These are phyloP conservation scores for Cinchona pubescens DNA, from an alignment of 257 asterid species.

Conservation along the genomic window DNA sequence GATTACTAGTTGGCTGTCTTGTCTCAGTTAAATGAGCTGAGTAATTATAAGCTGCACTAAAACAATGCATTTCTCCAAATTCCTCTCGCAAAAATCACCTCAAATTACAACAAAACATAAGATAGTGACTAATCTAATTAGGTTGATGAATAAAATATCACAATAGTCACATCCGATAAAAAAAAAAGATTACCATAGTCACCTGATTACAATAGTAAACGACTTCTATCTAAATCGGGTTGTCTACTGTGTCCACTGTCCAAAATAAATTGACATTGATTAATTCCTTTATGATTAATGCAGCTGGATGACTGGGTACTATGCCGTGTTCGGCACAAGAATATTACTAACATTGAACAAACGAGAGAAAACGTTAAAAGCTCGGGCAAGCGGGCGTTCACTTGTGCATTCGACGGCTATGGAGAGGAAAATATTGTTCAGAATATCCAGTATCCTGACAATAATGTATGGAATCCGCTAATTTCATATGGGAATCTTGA, in stretches of 20 bases:
- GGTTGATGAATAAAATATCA: neutral
- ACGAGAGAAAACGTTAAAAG: neutral
- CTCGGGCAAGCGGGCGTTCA: neutral
- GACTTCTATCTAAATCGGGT: neutral
- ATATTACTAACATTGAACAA: neutral
- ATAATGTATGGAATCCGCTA: neutral
- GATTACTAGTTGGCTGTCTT: neutral
- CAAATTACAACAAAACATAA: neutral
- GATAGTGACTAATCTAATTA: neutral
- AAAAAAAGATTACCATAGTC: no score
- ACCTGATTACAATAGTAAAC: neutral
- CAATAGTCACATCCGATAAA: no score
- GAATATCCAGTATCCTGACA: neutral
- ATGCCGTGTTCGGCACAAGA: constrained; percentile 29
- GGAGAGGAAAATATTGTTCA: neutral
- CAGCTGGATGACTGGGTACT: constrained; percentile 37
- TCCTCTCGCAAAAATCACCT: neutral
- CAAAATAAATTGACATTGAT: neutral
- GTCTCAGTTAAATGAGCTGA: neutral
- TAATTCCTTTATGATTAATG: neutral
- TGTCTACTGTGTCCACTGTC: neutral
- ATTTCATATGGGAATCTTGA: constrained; percentile 5
- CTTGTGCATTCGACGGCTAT: neutral
- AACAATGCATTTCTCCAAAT: neutral
- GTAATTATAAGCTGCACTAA: neutral